Evolutionary conservation across 2,329 filamentous ascomycete genomes (phyloP), one percentile per base, ranked within the genome.

Genomic region (Fusarium tricinctum): DNA sequence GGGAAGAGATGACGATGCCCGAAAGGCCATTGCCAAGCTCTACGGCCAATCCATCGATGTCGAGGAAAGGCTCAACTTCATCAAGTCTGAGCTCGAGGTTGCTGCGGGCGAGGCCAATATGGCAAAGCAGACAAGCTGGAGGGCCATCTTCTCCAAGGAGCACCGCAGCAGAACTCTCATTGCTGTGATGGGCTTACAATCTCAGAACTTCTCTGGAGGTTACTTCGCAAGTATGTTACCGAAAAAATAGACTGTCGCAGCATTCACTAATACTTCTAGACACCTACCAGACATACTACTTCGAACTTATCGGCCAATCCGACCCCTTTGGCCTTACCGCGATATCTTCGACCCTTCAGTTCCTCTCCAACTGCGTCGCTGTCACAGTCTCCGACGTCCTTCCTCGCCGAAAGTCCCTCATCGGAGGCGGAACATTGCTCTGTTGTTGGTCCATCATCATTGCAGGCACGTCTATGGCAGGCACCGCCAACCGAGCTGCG

Each of bases 231-330:
- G 73, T 75, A 49, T 63, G 73, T 72, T 6, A 15, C 1, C 3
- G 6, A 12, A 8, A 4, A 1, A 2, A 1, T 2, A 5, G n/a
- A n/a, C 1, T 0, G 0, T 6, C 9, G 1, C 1, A 7, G 7
- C 3, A 23, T 7, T 2, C n/a, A 17, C 44, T 63, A n/a, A 72
- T 12, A 2, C 7, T 12, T 6, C 0, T 32, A 74, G 73, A 75
- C 44, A 75, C 73, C 0, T 75, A 76, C 15, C 74, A 76, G 53
- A 76, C 74, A 0, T 76, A 76, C 42, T 76, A 76, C 30, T 76
- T 76, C 38, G 73, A 76, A 20, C 73, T 76, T 60, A 76, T 76
- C 8, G 74, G 74, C 8, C 74, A 76, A 51, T 42, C 74, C 8
- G 70, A 76, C 6, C 69, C 74, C 12, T 76, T 76, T 33, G 74